These are phyloP conservation scores for Starmerella potacharoeniae DNA, from an alignment of 805 yeast genomes.

Conservation along the genomic window DNA sequence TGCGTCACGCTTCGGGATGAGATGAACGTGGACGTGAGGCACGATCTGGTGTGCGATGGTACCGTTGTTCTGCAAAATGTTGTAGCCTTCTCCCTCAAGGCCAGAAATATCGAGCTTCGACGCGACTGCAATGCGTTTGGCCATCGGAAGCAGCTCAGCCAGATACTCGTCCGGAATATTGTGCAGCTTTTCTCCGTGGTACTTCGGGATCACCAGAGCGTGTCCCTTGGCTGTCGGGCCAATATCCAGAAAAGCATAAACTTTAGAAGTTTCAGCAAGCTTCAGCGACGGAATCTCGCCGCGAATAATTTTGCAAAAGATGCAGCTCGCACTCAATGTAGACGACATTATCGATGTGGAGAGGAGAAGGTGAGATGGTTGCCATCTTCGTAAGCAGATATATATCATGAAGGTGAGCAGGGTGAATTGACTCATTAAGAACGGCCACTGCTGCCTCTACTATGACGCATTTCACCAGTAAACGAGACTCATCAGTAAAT, in stretches of 20 bases:
- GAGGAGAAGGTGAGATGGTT: background rate
- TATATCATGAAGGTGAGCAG: too few species aligned
- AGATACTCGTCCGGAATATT: slow-evolving; percentile 85
- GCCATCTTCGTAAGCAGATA: too few species aligned
- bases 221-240: slow-evolving; percentile 89
- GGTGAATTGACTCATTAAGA: too few species aligned
- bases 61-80: slow-evolving; percentile 86
- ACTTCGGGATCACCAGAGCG: slow-evolving; percentile 79
- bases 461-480: too few species aligned
- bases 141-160: slow-evolving; percentile 75
- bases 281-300: slow-evolving; percentile 94
- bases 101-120: slow-evolving; percentile 46
- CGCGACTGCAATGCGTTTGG: slow-evolving; percentile 71
- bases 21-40: slow-evolving; percentile 92
- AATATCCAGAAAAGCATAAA: slow-evolving; percentile 80
- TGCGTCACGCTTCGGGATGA: slow-evolving; percentile 74
- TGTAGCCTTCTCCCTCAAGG: slow-evolving; percentile 61
- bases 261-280: slow-evolving; percentile 68
- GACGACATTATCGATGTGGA: slow-evolving; percentile 5
- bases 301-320: slow-evolving; percentile 88
- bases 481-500: too few species aligned
- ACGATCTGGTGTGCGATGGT: slow-evolving; percentile 91
- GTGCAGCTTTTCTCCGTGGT: slow-evolving; percentile 87
- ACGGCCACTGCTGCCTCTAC: too few species aligned
- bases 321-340: slow-evolving; percentile 37